These are phyloP conservation scores for Goffeauzyma gilvescens DNA, from an alignment of 768 basidiomycete species.

Conservation along the genomic window DNA sequence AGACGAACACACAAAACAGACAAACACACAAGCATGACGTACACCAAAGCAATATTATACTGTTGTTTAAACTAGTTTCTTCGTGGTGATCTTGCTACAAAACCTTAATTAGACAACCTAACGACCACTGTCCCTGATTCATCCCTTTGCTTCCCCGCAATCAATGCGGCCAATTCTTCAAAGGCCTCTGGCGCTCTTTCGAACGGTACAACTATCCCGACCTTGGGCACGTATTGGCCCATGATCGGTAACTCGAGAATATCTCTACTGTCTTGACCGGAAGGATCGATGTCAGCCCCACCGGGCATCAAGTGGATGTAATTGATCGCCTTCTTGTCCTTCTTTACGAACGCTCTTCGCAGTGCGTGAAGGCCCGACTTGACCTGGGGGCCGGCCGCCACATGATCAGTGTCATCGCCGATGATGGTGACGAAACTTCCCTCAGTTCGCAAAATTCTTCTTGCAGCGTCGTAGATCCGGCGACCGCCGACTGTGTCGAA, in stretches of 20 bases:
- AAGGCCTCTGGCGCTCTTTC: conserved; percentile 26
- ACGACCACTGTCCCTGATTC: conserved; percentile 11
- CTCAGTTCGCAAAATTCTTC: conserved; percentile 39
- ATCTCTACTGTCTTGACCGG: conserved; percentile 26
- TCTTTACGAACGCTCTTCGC: conserved; percentile 23
- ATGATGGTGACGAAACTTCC: conserved; percentile 54
- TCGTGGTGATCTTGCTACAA: too few species aligned
- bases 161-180: conserved; percentile 4
- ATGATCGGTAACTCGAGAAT: conserved; percentile 25
- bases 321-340: conserved; percentile 22
- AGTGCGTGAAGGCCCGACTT: conserved; percentile 17
- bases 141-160: conserved; percentile 6
- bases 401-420: conserved; percentile 39
- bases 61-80: too few species aligned
- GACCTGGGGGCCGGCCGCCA: conserved; percentile 8
- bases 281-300: conserved; percentile 27
- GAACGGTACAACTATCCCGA: conserved; percentile 17
- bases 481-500: conserved; percentile 67
- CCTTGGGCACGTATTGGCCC: conserved; percentile 16
- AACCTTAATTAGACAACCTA: conserved; percentile 21
- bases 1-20: too few species aligned
- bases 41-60: too few species aligned
- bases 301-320: conserved; percentile 21
- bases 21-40: too few species aligned
- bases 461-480: conserved; percentile 57